A percentile compares a stretch with the other conserved stretches of the same genome.
Evolutionary conservation across 108 stramenopile genomes (phyloP).

Genomic region (Pinguiococcus pyrenoidosus): DNA sequence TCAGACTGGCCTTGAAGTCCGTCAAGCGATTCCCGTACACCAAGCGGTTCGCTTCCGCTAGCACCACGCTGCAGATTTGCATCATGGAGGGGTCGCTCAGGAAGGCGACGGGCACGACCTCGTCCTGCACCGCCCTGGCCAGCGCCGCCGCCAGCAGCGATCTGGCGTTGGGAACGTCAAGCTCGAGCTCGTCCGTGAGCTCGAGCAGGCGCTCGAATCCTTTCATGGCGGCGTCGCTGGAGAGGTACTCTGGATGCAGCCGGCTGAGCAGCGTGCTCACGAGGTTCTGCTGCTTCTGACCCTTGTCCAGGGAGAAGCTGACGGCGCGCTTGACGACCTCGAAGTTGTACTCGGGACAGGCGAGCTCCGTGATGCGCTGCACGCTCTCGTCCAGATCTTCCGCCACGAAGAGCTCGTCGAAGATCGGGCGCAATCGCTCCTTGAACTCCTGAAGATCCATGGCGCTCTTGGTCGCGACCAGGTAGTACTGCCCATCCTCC

Average conservation of each 20-base stretch:
- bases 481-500: too few relatives aligned
- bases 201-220: constrained; percentile 30
- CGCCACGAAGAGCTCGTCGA: constrained; percentile 6
- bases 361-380: constrained; percentile 7
- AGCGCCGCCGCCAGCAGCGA: too few relatives aligned
- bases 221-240: constrained; percentile 3
- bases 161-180: constrained; percentile 53
- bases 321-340: constrained; percentile 20
- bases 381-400: neutral
- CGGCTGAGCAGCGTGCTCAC: neutral
- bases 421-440: neutral
- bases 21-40: neutral
- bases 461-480: too few relatives aligned
- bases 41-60: too few relatives aligned
- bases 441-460: too few relatives aligned
- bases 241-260: too few relatives aligned
- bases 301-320: constrained; percentile 3
- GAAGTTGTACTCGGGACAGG: constrained; percentile 9
- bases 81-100: neutral
- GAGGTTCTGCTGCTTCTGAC: neutral
- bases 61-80: neutral
- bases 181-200: constrained; percentile 61
- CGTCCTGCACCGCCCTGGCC: too few relatives aligned
- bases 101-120: constrained; percentile 5
- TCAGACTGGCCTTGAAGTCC: neutral